These are phyloP conservation scores for Rheum nobile DNA, from an alignment of 148 eudicot species.

Conservation along the genomic window DNA sequence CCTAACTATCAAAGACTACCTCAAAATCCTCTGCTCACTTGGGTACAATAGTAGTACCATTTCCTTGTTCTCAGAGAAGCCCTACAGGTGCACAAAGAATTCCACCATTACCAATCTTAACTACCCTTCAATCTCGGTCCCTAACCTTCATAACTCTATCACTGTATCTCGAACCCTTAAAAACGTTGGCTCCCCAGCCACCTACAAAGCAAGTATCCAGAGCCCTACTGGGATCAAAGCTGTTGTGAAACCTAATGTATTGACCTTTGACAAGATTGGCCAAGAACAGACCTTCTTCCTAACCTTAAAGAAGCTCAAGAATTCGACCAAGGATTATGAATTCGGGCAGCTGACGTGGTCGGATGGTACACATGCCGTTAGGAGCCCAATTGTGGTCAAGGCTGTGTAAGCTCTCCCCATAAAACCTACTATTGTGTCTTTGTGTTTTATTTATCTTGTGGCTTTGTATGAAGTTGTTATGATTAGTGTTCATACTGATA, in stretches of 20 bases:
- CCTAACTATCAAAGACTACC: constrained; percentile 36
- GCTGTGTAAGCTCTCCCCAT: constrained; percentile 9
- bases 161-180: constrained; percentile 49
- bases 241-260: constrained; percentile 24
- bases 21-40: constrained; percentile 50
- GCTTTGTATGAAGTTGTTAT: too few relatives aligned
- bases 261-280: constrained; percentile 39
- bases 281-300: constrained; percentile 45
- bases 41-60: constrained; percentile 49
- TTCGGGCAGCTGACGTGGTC: constrained; percentile 75
- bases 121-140: constrained; percentile 79
- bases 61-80: constrained; percentile 18
- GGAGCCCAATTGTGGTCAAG: constrained; percentile 72
- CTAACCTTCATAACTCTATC: constrained; percentile 37
- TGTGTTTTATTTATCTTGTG: too few relatives aligned
- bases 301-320: constrained; percentile 20
- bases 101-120: constrained; percentile 38
- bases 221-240: constrained; percentile 35
- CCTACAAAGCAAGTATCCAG: constrained; percentile 30
- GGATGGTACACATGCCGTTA: constrained; percentile 60
- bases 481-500: too few relatives aligned
- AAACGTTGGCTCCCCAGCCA: constrained; percentile 63
- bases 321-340: constrained; percentile 34
- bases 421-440: too few relatives aligned
- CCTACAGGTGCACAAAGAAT: constrained; percentile 34